Evolutionary conservation across 768 basidiomycete species (phyloP).

Genomic region (Goffeauzyma gilvescens): DNA sequence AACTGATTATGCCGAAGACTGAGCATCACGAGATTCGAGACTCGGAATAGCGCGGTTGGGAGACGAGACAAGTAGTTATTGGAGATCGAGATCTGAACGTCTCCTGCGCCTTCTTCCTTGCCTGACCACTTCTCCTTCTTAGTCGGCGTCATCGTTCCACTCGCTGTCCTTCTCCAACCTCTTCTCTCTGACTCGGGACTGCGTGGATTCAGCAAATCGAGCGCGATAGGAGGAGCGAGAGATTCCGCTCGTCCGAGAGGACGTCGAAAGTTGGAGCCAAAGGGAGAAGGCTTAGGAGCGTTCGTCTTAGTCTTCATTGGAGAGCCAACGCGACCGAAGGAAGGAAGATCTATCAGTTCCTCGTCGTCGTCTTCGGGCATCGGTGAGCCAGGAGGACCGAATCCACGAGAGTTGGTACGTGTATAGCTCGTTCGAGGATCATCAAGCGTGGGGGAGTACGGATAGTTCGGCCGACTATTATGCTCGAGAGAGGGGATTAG

Average conservation of each 20-base stretch:
- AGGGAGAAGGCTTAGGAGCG: not conserved
- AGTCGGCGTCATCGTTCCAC: not conserved
- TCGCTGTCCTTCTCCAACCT: not conserved
- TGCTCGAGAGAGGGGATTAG: not conserved
- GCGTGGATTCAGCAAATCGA: not conserved
- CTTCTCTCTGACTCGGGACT: not conserved
- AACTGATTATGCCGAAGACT: constrained; percentile 22
- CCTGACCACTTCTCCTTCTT: constrained; percentile 8
- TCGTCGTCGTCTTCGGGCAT: not conserved
- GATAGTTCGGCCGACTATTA: not conserved
- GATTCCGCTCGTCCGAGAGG: not conserved
- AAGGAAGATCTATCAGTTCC: too few species aligned
- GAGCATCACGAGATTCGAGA: constrained; percentile 21
- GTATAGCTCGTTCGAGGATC: too few species aligned
- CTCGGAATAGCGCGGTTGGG: constrained; percentile 26
- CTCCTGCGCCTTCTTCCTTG: constrained; percentile 7
- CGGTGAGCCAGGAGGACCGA: constrained; percentile 1
- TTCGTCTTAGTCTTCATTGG: not conserved
- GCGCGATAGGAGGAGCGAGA: not conserved
- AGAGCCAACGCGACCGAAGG: too few species aligned
- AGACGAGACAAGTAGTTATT: constrained; percentile 11
- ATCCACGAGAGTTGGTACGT: too few species aligned
- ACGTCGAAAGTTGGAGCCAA: not conserved
- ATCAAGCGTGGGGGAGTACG: not conserved
- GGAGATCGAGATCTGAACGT: not conserved